Base-by-base conservation (phyloP, 805 yeast species). In the Suhomyces emberorum region DNA sequence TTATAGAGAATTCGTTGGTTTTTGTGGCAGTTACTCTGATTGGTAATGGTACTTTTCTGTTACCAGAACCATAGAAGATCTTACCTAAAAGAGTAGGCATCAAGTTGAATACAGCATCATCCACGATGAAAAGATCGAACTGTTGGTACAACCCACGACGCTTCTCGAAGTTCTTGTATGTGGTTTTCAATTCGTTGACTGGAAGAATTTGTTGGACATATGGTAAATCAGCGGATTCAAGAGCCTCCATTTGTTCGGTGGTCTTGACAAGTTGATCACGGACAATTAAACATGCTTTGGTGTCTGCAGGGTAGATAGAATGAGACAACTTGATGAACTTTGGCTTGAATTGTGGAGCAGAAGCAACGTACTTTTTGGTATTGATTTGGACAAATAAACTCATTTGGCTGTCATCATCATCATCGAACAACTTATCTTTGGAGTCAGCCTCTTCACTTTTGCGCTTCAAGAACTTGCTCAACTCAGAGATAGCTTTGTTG, bases 11-110 rank as follows among this genome's bases (percentile, higher is more conserved):
- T 59, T 46, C 74, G 60, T 47, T 70, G 28, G 44, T 59, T 42
- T 36, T 53, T 46, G 37, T 47, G 30, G 46, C 46, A 15, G 59
- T 51, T 16, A 81, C 62, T 47, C 71, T 70, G 37, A 87, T 65
- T 15, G 89, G 81, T 26, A 83, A 58, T 35, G 95, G 95, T 28
- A 78, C 63, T 55, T 85, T 86, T 25, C 59, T 53, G 38, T 43
- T 42, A 25, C 74, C 61, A 33, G 70, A 70, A 24, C 50, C 59
- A 56, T 79, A 84, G 55, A 88, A 93, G 3, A 77, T 69, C 63
- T 86, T 85, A 38, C 97, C 96, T 46, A 93, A 67, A 24, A 85
- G 63, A 49, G 81, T 78, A 32, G 98, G 98, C 62, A 93, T 72
- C 41, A 85, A 69, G 19, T 88, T 78, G 36, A 88, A 70, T 30